Evolutionary conservation across 2,329 filamentous ascomycete species (phyloP), one percentile per base, ranked within the genome.

Genomic region (Amphichorda felina): DNA sequence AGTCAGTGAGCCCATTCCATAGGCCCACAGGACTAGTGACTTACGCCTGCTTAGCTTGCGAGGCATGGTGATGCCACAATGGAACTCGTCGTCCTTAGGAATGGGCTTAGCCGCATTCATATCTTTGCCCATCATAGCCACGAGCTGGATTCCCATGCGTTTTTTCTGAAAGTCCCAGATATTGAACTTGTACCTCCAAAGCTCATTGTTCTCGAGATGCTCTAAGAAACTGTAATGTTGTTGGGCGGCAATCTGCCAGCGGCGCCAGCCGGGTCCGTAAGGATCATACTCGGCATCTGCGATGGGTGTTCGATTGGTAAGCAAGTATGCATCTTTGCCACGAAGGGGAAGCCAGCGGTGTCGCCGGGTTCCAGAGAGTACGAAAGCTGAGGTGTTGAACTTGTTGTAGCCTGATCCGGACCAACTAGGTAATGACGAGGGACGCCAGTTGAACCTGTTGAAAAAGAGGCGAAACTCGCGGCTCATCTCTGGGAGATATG

Each of bases 141-240:
- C 55, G 41, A 76, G 69, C 43, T 72, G 70, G 21, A 69, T 63
- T 33, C 66, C 71, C 45, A 72, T 61, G 17, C 67, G 58, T 35
- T 59, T 55, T 19, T 63, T 66, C 13, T 66, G 59, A 31, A 69
- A 68, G 37, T 68, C 61, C 54, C 65, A 68, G 22, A 53, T 51
- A 41, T 54, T 51, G 39, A 70, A 72, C 40, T 64, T 65, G 45
- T 73, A 73, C 27, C 51, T 55, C 8, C 54, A 49, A 17, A 71
- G 44, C 30, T 59, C 51, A 19, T 60, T 56, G 28, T 54, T 50
- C 46, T 72, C 67, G 4, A 74, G 55, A 36, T 72, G 68, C 24
- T 68, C 57, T 13, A 74, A 51, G 29, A 68, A 54, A 15, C 62
- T 65, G 42, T 60, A 65, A 43, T 68, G 64, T 39, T 63, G 55